phyloP scores from a whole-genome alignment of 768 basidiomycete species.

The Lepiota venenata region DNA sequence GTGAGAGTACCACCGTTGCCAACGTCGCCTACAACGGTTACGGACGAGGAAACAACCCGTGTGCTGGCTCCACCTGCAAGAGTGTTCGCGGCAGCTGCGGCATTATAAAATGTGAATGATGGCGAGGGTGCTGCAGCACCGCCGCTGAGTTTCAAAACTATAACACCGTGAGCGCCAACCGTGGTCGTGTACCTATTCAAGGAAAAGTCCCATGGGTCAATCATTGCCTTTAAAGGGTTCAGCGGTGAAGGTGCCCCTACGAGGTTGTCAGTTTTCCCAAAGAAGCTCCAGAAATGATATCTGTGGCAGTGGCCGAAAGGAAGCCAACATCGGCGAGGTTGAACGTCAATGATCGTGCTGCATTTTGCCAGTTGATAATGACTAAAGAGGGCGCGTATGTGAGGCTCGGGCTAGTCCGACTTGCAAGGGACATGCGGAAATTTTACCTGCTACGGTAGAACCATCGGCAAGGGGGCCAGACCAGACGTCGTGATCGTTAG shows the following conservation, averaged over 20 bases:
- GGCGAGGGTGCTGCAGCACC: constrained; percentile 23
- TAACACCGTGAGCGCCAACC: constrained; percentile 29
- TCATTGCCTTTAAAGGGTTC: not conserved
- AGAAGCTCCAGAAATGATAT: constrained; percentile 36
- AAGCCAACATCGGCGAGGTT: constrained; percentile 40
- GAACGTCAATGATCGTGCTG: constrained; percentile 36
- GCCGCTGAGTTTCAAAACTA: constrained; percentile 35
- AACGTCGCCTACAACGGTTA: constrained; percentile 37
- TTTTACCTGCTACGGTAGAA: constrained; percentile 40
- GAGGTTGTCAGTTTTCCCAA: constrained; percentile 32
- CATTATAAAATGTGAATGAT: constrained; percentile 31
- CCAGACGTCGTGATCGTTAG: constrained; percentile 48
- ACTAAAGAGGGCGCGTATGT: constrained; percentile 23
- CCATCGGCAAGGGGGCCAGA: constrained; percentile 45
- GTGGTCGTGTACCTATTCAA: constrained; percentile 30
- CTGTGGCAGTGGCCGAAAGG: constrained; percentile 33
- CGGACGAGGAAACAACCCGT: constrained; percentile 30
- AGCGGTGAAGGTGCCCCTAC: constrained; percentile 23
- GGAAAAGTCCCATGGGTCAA: constrained; percentile 1
- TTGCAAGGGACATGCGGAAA: not conserved
- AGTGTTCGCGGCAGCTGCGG: constrained; percentile 29
- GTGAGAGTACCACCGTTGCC: constrained; percentile 43
- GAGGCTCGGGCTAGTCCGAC: not conserved
- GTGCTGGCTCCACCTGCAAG: constrained; percentile 35
- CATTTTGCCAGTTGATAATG: constrained; percentile 42